phyloP scores from a whole-genome alignment of 139 green algal genomes.

The Edaphochlamys debaryana region DNA sequence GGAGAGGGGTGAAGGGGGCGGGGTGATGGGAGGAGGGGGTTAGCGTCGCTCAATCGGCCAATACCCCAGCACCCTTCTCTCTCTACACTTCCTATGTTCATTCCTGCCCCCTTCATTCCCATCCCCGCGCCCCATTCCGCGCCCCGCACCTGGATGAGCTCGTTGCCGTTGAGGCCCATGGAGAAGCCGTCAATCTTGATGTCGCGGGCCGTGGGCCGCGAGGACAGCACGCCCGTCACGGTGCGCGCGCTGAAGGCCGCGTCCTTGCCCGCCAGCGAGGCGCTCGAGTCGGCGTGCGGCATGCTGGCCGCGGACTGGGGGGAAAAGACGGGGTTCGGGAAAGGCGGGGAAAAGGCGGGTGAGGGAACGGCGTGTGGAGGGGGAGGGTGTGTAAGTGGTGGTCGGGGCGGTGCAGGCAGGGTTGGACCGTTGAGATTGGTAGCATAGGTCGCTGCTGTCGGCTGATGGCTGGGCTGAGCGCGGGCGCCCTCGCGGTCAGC shows the following conservation, averaged over 20 bases:
- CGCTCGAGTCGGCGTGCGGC: conserved; percentile 10
- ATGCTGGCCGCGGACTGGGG: conserved; percentile 27
- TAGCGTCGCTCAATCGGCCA: too few species aligned
- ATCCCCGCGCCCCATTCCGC: neutral
- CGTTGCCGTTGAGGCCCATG: conserved; percentile 75
- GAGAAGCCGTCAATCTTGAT: conserved; percentile 75
- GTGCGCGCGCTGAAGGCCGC: conserved; percentile 4
- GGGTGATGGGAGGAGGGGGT: neutral
- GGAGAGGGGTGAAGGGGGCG: neutral
- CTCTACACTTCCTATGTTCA: too few species aligned
- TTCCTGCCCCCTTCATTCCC: too few species aligned
- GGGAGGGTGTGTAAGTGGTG: neutral
- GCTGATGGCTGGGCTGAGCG: neutral
- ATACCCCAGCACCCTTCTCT: too few species aligned
- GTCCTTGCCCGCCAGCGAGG: neutral
- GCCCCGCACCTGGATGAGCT: conserved; percentile 61
- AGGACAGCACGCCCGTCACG: conserved; percentile 69
- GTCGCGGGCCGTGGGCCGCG: conserved; percentile 64
- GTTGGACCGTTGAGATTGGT: too few species aligned
- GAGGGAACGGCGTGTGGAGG: neutral
- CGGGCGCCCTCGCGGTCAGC: too few species aligned
- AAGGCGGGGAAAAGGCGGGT: neutral
- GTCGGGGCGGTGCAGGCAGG: too few species aligned
- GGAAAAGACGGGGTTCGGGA: neutral
- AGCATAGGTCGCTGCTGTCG: too few species aligned